phyloP scores from a whole-genome alignment of 2,329 filamentous ascomycete genomes.

The Trichoderma breve region DNA sequence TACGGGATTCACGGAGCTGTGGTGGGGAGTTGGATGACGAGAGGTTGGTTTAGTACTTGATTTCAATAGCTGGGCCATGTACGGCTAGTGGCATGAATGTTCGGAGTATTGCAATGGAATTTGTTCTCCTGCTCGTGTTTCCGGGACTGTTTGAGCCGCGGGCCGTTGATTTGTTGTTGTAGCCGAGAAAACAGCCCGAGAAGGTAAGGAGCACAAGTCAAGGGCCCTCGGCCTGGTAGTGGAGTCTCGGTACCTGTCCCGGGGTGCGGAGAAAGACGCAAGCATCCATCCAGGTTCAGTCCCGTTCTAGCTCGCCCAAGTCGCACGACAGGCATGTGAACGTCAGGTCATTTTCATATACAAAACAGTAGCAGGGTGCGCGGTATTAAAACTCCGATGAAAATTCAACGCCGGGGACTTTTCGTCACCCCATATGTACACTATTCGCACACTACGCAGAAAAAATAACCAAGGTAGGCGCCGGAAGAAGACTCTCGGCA shows the following conservation, averaged over 20 bases:
- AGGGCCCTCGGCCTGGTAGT: slow-evolving; percentile 7
- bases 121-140: neutral
- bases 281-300: neutral
- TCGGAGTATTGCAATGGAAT: neutral
- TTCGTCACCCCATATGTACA: slow-evolving; percentile 19
- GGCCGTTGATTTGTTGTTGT: neutral
- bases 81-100: neutral
- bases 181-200: slow-evolving; percentile 1
- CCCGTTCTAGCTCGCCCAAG: neutral
- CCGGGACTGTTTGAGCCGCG: neutral
- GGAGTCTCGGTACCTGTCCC: neutral
- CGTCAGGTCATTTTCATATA: slow-evolving; percentile 1
- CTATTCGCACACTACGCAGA: neutral
- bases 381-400: neutral
- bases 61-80: neutral
- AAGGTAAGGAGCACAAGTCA: neutral
- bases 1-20: neutral
- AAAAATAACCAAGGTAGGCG: neutral
- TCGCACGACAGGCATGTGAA: slow-evolving; percentile 8
- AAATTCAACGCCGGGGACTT: slow-evolving; percentile 14
- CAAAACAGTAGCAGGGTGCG: neutral
- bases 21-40: neutral
- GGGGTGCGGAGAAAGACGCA: neutral
- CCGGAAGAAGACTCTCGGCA: neutral
- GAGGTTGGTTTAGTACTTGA: neutral